Percentiles rank a stretch among this genome's conserved stretches.
Evolutionary conservation across 2,329 filamentous ascomycete species (phyloP).

Genomic region (Helotiales sp.): DNA sequence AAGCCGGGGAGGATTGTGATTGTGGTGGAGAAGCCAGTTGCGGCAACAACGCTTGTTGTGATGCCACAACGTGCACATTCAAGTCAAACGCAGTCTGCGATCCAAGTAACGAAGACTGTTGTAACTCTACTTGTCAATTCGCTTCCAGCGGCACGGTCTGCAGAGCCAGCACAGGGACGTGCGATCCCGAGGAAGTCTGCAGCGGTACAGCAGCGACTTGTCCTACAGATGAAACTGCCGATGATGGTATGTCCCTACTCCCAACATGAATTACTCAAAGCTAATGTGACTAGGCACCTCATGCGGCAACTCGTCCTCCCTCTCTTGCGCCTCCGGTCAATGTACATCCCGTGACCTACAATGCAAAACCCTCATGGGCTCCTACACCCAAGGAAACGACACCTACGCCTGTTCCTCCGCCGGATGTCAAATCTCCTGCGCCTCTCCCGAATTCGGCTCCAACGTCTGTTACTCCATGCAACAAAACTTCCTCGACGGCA

Average conservation of each 20-base stretch:
- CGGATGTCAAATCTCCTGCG: slow-evolving; percentile 76
- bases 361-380: slow-evolving; percentile 82
- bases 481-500: slow-evolving; percentile 94
- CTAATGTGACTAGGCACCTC: slow-evolving; percentile 43
- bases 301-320: slow-evolving; percentile 59
- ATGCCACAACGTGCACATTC: slow-evolving; percentile 86
- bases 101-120: slow-evolving; percentile 80
- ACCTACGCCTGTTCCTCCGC: slow-evolving; percentile 75
- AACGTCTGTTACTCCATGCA: slow-evolving; percentile 73
- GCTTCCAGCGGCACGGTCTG: slow-evolving; percentile 71
- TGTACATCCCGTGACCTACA: slow-evolving; percentile 91
- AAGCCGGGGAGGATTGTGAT: slow-evolving; percentile 91
- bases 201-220: slow-evolving; percentile 71
- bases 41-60: slow-evolving; percentile 76
- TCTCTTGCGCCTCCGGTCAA: slow-evolving; percentile 87
- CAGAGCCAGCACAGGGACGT: slow-evolving; percentile 74
- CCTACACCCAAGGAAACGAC: slow-evolving; percentile 69
- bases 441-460: slow-evolving; percentile 63
- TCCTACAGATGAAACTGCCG: slow-evolving; percentile 67
- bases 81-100: slow-evolving; percentile 72
- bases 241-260: slow-evolving; percentile 54
- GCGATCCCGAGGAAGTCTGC: slow-evolving; percentile 85
- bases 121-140: slow-evolving; percentile 66
- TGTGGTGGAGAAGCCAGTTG: slow-evolving; percentile 79
- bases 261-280: background rate